Evolutionary conservation across 345 rosid species (phyloP).

Genomic region (Xanthoceras sorbifolium): DNA sequence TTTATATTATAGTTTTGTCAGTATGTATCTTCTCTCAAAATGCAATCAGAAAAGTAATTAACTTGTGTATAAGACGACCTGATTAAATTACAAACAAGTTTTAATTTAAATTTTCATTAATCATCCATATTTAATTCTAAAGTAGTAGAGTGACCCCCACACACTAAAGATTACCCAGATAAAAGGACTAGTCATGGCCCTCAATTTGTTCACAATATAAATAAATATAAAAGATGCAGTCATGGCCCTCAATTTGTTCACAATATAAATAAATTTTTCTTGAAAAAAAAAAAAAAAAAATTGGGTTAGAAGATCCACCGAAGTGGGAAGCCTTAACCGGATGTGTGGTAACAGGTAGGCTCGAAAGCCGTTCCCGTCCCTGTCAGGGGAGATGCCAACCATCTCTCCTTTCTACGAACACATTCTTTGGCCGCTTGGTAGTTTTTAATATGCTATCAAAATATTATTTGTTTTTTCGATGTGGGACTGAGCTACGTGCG

Average conservation of each 20-base stretch:
- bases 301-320: conserved; percentile 37
- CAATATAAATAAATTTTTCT: too few species aligned
- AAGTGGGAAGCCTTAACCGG: conserved; percentile 43
- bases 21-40: background rate
- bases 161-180: background rate
- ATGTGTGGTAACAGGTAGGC: conserved; percentile 36
- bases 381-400: conserved; percentile 84
- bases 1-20: background rate
- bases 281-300: conserved; percentile 9
- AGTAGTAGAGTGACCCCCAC: too few species aligned
- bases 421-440: background rate
- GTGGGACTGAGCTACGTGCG: too few species aligned
- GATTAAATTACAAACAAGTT: too few species aligned
- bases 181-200: background rate
- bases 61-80: too few species aligned
- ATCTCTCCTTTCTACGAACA: conserved; percentile 61
- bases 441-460: background rate
- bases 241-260: too few species aligned
- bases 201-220: too few species aligned
- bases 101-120: too few species aligned
- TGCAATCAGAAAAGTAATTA: too few species aligned
- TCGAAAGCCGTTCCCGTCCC: conserved; percentile 50
- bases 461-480: too few species aligned
- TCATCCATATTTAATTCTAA: too few species aligned
- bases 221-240: too few species aligned